Percentiles rank a stretch among this genome's conserved stretches.
Evolutionary conservation across 2,329 filamentous ascomycete genomes (phyloP).

Genomic region (Aspergillus sojae): DNA sequence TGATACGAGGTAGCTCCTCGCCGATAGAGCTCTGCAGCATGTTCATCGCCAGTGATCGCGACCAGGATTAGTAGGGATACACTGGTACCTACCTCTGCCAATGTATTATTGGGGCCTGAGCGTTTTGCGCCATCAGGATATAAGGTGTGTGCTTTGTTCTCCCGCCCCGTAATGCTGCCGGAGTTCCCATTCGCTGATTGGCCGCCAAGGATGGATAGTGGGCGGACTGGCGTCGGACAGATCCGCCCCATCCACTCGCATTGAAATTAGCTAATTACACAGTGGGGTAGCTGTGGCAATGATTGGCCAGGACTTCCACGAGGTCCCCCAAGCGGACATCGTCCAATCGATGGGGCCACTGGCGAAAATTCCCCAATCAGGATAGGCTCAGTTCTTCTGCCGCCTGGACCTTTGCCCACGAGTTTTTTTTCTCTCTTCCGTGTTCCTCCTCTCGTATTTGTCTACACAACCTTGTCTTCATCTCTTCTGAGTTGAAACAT

Average conservation of each 20-base stretch:
- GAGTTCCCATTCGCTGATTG: not conserved
- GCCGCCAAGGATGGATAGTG: not conserved
- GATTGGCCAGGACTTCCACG: slow-evolving; percentile 9
- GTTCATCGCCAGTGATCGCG: not conserved
- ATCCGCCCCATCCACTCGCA: not conserved
- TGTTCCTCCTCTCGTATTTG: slow-evolving; percentile 11
- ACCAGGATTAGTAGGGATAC: not conserved
- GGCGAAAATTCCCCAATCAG: slow-evolving; percentile 12
- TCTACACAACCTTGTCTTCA: slow-evolving; percentile 4
- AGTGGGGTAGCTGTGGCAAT: not conserved
- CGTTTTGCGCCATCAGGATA: not conserved
- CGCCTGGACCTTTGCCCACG: slow-evolving; percentile 4
- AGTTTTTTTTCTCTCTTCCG: slow-evolving; percentile 15
- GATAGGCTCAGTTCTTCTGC: slow-evolving; percentile 10
- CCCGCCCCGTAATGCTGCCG: not conserved
- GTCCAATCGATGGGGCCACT: not conserved
- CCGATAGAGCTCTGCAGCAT: not conserved
- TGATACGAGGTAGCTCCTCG: not conserved
- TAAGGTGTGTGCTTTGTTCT: not conserved
- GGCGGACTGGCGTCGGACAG: not conserved
- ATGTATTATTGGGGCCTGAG: not conserved
- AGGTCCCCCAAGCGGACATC: not conserved
- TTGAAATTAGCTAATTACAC: not conserved
- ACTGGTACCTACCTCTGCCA: not conserved
- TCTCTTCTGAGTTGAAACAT: slow-evolving; percentile 3